Evolutionary conservation across 2,329 filamentous ascomycete genomes (phyloP).

Genomic region (Colletotrichum sidae): DNA sequence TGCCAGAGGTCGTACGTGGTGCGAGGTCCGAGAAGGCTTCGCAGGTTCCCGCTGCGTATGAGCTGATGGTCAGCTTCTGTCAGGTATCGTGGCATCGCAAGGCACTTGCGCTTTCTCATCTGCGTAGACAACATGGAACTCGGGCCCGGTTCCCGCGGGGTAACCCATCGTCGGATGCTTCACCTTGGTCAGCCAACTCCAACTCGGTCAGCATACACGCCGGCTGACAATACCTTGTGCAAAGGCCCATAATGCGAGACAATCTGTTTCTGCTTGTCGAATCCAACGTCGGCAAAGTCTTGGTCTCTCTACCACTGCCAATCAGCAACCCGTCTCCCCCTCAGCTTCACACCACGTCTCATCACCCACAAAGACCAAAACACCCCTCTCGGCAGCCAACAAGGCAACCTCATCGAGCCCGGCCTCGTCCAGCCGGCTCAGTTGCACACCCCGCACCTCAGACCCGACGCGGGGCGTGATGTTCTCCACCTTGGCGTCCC

Average conservation of each 20-base stretch:
- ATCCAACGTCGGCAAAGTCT: conserved; percentile 47
- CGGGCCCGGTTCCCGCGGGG: conserved; percentile 45
- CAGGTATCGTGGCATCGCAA: not conserved
- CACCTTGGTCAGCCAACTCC: not conserved
- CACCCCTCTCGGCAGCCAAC: conserved; percentile 46
- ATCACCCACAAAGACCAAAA: conserved; percentile 44
- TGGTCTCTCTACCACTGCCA: conserved; percentile 43
- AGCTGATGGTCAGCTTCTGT: not conserved
- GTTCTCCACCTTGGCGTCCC: conserved; percentile 27
- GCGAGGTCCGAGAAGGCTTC: conserved; percentile 42
- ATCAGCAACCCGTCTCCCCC: too few relatives aligned
- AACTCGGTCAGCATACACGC: not conserved
- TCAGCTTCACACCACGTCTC: too few relatives aligned
- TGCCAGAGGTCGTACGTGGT: conserved; percentile 48
- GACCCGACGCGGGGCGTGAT: conserved; percentile 46
- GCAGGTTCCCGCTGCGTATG: conserved; percentile 41
- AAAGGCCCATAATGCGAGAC: conserved; percentile 47
- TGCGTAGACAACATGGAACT: conserved; percentile 48
- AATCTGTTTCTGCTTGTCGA: conserved; percentile 45
- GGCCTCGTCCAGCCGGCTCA: conserved; percentile 40
- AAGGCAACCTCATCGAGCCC: conserved; percentile 46
- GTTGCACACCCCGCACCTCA: conserved; percentile 45
- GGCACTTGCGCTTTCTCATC: conserved; percentile 43
- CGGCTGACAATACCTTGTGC: conserved; percentile 38
- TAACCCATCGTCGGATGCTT: conserved; percentile 47